Conservation (phyloP, 257 asterid species). For the Leonotis leonurus region DNA sequence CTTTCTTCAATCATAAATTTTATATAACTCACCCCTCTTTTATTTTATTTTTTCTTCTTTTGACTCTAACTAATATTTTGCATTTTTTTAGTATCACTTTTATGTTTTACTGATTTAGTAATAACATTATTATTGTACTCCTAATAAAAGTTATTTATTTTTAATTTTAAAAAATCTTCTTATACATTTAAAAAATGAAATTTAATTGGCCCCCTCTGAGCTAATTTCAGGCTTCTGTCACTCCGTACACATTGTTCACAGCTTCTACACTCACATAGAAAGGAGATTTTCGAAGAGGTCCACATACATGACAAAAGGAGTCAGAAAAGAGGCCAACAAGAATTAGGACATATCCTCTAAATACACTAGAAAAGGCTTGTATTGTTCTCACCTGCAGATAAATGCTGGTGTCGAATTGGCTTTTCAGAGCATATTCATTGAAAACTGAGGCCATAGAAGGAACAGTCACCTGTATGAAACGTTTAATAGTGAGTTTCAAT, state of each 20-base stretch:
- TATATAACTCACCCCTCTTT: too few relatives aligned
- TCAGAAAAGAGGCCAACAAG: constrained; percentile 1
- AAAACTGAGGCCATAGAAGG: constrained; percentile 98
- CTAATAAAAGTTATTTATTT: too few relatives aligned
- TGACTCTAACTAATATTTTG: too few relatives aligned
- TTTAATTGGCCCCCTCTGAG: too few relatives aligned
- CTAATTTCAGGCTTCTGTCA: not conserved
- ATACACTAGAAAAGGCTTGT: constrained; percentile 2
- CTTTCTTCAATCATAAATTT: too few relatives aligned
- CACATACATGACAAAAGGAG: constrained; percentile 4
- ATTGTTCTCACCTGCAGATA: constrained; percentile 74
- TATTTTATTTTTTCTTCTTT: too few relatives aligned
- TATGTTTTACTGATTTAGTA: too few relatives aligned
- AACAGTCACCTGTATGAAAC: constrained; percentile 70
- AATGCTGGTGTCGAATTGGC: constrained; percentile 96
- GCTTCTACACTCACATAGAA: not conserved
- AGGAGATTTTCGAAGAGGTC: not conserved
- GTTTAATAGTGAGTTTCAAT: constrained; percentile 11
- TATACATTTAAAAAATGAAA: too few relatives aligned
- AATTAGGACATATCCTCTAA: not conserved
- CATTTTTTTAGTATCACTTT: too few relatives aligned
- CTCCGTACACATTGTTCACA: not conserved
- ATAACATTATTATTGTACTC: too few relatives aligned
- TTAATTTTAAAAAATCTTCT: too few relatives aligned
- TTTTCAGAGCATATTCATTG: constrained; percentile 95